These are phyloP conservation scores for Pleurotus tuber-regium DNA, from an alignment of 768 basidiomycete species.

Conservation along the genomic window DNA sequence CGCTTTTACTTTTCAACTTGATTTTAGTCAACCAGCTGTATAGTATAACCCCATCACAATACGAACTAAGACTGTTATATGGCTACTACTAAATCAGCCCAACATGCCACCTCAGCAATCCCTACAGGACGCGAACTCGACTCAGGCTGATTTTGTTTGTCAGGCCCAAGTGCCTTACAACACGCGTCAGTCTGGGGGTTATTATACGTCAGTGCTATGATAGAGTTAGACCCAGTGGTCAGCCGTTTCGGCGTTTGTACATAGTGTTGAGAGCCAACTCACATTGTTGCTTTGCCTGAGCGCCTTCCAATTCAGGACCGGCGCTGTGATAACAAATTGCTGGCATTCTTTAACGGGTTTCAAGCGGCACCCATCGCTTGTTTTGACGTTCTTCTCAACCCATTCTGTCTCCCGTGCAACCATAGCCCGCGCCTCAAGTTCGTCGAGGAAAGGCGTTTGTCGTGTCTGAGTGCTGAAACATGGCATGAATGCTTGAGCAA, in stretches of 20 bases:
- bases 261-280: slow-evolving; percentile 12
- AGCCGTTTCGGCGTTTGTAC: not conserved
- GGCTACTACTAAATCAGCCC: too few species aligned
- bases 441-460: slow-evolving; percentile 61
- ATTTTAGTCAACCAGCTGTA: too few species aligned
- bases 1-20: too few species aligned
- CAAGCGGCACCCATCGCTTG: slow-evolving; percentile 22
- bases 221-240: slow-evolving; percentile 5
- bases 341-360: slow-evolving; percentile 56
- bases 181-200: slow-evolving; percentile 92
- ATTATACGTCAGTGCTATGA: slow-evolving; percentile 68
- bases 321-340: slow-evolving; percentile 66
- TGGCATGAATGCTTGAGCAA: slow-evolving; percentile 82
- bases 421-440: slow-evolving; percentile 45
- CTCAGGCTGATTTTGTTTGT: slow-evolving; percentile 56
- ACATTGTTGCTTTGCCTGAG: slow-evolving; percentile 32
- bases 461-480: slow-evolving; percentile 56
- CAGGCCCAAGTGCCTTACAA: slow-evolving; percentile 73
- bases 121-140: too few species aligned
- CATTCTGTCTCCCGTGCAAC: slow-evolving; percentile 63
- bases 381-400: slow-evolving; percentile 58
- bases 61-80: too few species aligned
- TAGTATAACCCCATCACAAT: too few species aligned
- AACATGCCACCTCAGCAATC: too few species aligned
- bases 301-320: slow-evolving; percentile 40